Percentiles rank a stretch among this genome's conserved stretches.
Conservation (phyloP, 225 moss, liverwort and hornwort species). For the Marchantia polymorpha region DNA sequence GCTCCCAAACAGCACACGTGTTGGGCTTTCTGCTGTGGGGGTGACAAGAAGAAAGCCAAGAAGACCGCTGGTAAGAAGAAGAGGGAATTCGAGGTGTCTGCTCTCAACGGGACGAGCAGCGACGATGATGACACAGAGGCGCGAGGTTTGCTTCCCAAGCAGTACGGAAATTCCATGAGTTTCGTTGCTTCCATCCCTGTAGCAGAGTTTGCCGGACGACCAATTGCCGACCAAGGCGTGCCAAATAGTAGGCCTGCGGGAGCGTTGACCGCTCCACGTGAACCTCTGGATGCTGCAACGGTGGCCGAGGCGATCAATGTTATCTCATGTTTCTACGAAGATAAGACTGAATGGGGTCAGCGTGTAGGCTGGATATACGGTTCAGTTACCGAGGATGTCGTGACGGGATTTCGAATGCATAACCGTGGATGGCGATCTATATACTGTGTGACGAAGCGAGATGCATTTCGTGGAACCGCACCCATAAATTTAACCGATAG, state of each 20-base stretch:
- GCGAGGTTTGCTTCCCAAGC: conserved; percentile 70
- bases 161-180: conserved; percentile 51
- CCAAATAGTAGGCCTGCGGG: conserved; percentile 67
- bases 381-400: conserved; percentile 42
- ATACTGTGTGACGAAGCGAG: conserved; percentile 43
- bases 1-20: conserved; percentile 30
- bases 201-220: conserved; percentile 40
- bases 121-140: conserved; percentile 75
- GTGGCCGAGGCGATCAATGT: conserved; percentile 45
- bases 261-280: conserved; percentile 60
- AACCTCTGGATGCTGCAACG: conserved; percentile 39
- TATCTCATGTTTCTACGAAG: conserved; percentile 42
- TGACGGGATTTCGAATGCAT: conserved; percentile 46
- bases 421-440: conserved; percentile 45
- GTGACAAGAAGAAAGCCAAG: conserved; percentile 24
- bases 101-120: conserved; percentile 54
- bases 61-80: conserved; percentile 16
- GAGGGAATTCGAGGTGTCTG: conserved; percentile 55
- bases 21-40: conserved; percentile 32
- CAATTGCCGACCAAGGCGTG: conserved; percentile 74
- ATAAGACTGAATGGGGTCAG: conserved; percentile 49
- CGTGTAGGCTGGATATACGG: conserved; percentile 47
- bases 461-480: conserved; percentile 38
- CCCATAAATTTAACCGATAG: conserved; percentile 43
- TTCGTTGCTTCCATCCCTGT: conserved; percentile 36